Conservation (phyloP, 176 grass and related monocot species). For the Oryza nivara region DNA sequence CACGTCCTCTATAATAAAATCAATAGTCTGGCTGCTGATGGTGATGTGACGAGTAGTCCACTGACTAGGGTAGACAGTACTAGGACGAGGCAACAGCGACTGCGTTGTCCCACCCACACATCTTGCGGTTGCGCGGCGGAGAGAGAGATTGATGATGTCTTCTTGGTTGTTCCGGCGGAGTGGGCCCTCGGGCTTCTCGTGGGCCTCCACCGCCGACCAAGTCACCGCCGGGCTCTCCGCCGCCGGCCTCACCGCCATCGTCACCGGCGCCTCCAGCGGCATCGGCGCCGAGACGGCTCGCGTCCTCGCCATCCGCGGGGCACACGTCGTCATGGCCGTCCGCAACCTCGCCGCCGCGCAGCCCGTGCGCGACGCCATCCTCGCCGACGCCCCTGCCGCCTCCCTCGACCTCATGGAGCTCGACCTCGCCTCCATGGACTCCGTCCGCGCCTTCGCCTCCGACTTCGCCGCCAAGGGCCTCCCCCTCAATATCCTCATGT, state of each 20-base stretch:
- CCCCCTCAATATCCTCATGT: slow-evolving; percentile 94
- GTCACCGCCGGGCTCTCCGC: slow-evolving; percentile 72
- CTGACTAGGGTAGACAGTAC: too few species aligned
- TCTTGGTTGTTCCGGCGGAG: slow-evolving; percentile 61
- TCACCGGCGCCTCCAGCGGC: slow-evolving; percentile 95
- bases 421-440: slow-evolving; percentile 77
- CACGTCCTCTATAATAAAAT: too few species aligned
- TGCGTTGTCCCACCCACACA: too few species aligned
- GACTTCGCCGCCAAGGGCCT: slow-evolving; percentile 54
- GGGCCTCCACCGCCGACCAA: slow-evolving; percentile 87
- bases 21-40: too few species aligned
- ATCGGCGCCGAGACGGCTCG: slow-evolving; percentile 78
- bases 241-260: slow-evolving; percentile 68
- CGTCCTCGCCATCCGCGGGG: slow-evolving; percentile 69
- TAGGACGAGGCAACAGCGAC: too few species aligned
- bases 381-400: slow-evolving; percentile 55
- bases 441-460: slow-evolving; percentile 73
- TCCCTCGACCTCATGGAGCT: slow-evolving; percentile 74
- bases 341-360: slow-evolving; percentile 54
- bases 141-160: slow-evolving; percentile 39
- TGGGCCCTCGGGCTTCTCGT: slow-evolving; percentile 81
- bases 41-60: too few species aligned
- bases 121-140: too few species aligned
- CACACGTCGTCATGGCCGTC: slow-evolving; percentile 85
- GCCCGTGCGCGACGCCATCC: slow-evolving; percentile 50